Base-by-base conservation (phyloP, 31 red algal species). In the Asparagopsis taxiformis region DNA sequence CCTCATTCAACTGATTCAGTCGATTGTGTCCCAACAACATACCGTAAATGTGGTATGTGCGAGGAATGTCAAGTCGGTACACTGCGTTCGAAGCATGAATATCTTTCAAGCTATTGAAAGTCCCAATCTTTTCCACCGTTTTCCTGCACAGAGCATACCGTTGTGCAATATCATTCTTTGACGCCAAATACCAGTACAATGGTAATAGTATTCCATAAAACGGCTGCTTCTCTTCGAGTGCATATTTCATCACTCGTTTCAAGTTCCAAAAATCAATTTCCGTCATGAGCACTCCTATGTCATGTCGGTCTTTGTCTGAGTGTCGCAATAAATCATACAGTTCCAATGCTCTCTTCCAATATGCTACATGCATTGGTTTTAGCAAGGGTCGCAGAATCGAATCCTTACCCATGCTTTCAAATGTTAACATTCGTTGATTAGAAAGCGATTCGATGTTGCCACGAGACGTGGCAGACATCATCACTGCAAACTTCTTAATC, bases 261-360 rank as follows among this genome's bases (percentile, higher is more conserved):
- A 72, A 43, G 49, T 72, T 72, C 68, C 68, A 72, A 55, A 72
- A 72, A 29, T 72, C 68, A 39, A 72, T 72, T 56, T 72, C 68
- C 3, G 51, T 72, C 68, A 72, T 72, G 26, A 72, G 46, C 20
- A 35, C 19, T 16, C 68, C 68, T 21, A 26, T 6, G 49, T 72
- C 68, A 53, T 72, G 68, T 22, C 11, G 11, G 13, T 20, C 21
- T 31, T 72, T 72, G 3, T 72, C 50, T 8, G 68, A 72, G 34
- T 56, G 24, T 19, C 68, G 16, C 11, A 72, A 21, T 24, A 30
- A 11, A 48, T 72, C 68, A 34, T 55, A 72, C 22, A 72, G 33
- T 43, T 72, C 46, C 2, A 72, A 29, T 20, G 68, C 43, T 11
- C 22, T n/a, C 31, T 53, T 72, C 68, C 68, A 72, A 25, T 72